Percentiles rank a stretch among this genome's conserved stretches.
Evolutionary conservation across 2,329 filamentous ascomycete species (phyloP).

Genomic region (Microdochium paspali): DNA sequence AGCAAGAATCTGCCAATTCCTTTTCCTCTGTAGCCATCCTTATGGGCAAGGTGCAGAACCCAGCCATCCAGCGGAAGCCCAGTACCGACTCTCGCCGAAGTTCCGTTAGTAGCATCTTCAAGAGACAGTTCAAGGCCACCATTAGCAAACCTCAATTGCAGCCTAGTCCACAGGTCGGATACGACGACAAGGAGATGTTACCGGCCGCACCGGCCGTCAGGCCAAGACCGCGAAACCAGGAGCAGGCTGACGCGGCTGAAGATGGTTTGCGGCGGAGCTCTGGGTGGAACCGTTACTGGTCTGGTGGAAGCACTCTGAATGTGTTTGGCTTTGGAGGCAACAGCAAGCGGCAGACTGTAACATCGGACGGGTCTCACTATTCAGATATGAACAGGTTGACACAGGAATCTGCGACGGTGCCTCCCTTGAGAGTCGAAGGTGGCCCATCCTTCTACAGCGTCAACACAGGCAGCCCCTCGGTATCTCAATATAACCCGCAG

Average conservation of each 20-base stretch:
- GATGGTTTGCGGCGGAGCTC: slow-evolving; percentile 51
- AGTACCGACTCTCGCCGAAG: slow-evolving; percentile 47
- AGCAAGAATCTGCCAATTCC: slow-evolving; percentile 44
- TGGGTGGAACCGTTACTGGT: slow-evolving; percentile 72
- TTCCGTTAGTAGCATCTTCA: slow-evolving; percentile 45
- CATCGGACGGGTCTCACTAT: slow-evolving; percentile 46
- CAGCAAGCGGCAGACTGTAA: slow-evolving; percentile 36
- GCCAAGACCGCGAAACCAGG: not conserved
- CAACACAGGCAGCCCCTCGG: slow-evolving; percentile 58
- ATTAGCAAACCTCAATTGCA: slow-evolving; percentile 54
- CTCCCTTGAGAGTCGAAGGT: slow-evolving; percentile 58
- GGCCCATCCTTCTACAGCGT: slow-evolving; percentile 57
- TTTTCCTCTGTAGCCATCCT: slow-evolving; percentile 57
- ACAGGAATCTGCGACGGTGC: slow-evolving; percentile 59
- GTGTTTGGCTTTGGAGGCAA: slow-evolving; percentile 47
- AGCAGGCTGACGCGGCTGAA: slow-evolving; percentile 16
- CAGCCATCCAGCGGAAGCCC: slow-evolving; percentile 36
- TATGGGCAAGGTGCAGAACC: slow-evolving; percentile 50
- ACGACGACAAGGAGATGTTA: slow-evolving; percentile 10
- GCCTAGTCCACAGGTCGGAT: slow-evolving; percentile 10
- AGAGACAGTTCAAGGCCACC: slow-evolving; percentile 52
- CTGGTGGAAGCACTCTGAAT: slow-evolving; percentile 60
- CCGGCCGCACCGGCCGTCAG: not conserved
- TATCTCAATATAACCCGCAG: slow-evolving; percentile 47
- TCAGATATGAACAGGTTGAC: slow-evolving; percentile 42